Evolutionary conservation across 345 rosid species (phyloP), one percentile per base, ranked within the genome.

Genomic region (Xanthoceras sorbifolium): DNA sequence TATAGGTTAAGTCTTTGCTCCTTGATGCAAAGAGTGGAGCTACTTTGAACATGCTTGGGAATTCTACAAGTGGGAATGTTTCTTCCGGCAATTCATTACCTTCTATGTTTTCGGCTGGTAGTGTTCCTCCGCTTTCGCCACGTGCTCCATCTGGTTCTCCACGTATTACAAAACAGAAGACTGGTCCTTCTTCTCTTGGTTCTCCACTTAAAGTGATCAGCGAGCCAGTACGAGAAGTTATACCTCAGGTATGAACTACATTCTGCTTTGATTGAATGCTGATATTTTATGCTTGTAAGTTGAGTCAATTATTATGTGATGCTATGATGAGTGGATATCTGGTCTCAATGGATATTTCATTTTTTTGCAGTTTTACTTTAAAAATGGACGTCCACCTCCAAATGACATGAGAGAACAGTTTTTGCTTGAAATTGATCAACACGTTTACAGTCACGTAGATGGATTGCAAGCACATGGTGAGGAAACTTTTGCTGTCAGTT

Each of bases 61-160:
- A 82, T 80, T 85, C 90, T 32, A 86, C 92, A 70, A 73, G 84
- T 85, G 81, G 89, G 74, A 88, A 77, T 85, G 63, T 87, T 81
- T 82, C 87, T 61, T 77, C 91, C 7, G 81, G 89, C 82, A 88
- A 83, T 83, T 81, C 94, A 29, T 79, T 96, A 83, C 99, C 99
- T 28, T 96, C 99, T 50, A 89, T 96, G 92, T 96, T 96, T 86
- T 94, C 95, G 67, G 90, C 91, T 59, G 98, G 97, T 74, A 91
- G 95, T 81, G 89, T 97, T 44, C 99, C 99, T 79, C 98, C 99
- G 2, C 97, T 96, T 78, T 96, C 99, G 50, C 99, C 99, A 7
- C 88, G 97, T 69, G 91, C 95, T 77, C 72, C 88, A 2, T 83
- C 97, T 66, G 95, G 99, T 73, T 96, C 98, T 20, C 99, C 99